Evolutionary conservation across 345 rosid genomes (phyloP).

Genomic region (Populus deltoides): DNA sequence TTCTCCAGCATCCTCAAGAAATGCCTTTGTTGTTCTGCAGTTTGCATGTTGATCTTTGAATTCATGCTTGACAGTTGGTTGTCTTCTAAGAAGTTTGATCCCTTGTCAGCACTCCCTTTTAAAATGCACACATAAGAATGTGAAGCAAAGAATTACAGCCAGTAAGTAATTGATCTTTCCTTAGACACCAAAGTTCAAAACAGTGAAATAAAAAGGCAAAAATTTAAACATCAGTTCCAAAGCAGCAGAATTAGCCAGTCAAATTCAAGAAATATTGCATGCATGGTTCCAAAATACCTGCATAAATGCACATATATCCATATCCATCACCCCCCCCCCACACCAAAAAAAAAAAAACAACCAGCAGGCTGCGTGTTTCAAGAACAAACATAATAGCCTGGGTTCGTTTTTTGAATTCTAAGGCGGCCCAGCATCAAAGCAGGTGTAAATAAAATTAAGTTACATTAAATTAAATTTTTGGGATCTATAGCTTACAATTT

Average conservation of each 20-base stretch:
- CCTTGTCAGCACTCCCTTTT: slow-evolving; percentile 46
- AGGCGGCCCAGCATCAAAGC: neutral
- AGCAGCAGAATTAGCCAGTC: slow-evolving; percentile 6
- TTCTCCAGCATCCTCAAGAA: slow-evolving; percentile 88
- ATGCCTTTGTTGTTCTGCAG: slow-evolving; percentile 74
- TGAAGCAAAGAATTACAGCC: neutral
- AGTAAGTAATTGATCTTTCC: neutral
- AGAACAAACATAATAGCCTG: neutral
- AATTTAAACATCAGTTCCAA: neutral
- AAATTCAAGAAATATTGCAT: neutral
- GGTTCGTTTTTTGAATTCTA: neutral
- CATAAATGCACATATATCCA: neutral
- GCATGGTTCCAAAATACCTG: neutral
- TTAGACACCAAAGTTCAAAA: neutral
- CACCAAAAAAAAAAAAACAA: neutral
- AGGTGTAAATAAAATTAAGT: neutral
- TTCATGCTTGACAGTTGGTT: slow-evolving; percentile 38
- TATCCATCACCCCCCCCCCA: too few relatives aligned
- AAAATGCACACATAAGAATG: slow-evolving; percentile 24
- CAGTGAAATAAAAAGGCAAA: neutral
- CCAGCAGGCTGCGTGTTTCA: neutral
- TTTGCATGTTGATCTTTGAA: slow-evolving; percentile 63
- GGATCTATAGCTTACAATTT: slow-evolving; percentile 45
- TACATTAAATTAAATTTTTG: neutral
- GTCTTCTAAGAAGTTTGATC: slow-evolving; percentile 30